Percentiles rank a stretch among this genome's conserved stretches.
Evolutionary conservation across 1,284 basidiomycete species (phyloP).

Genomic region (Takashimella tepidaria): DNA sequence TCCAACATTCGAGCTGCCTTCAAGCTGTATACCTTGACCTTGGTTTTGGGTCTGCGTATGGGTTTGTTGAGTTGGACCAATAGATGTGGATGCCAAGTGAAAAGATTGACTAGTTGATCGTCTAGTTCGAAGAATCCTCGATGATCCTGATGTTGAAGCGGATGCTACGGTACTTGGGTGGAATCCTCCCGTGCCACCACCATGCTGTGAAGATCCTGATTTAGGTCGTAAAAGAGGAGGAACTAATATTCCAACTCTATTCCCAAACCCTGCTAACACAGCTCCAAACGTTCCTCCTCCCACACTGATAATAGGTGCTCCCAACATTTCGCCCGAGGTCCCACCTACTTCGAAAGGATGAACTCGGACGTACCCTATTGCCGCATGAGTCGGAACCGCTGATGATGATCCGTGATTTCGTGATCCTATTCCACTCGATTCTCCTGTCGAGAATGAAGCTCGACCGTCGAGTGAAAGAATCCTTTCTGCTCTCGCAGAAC

Average conservation of each 20-base stretch:
- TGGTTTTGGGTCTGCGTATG: too few species aligned
- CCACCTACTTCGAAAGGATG: conserved; percentile 17
- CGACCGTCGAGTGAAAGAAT: conserved; percentile 35
- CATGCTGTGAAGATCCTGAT: background rate
- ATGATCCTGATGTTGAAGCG: background rate
- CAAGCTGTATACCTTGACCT: too few species aligned
- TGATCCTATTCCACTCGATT: background rate
- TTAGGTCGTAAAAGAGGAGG: background rate
- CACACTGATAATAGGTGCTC: background rate
- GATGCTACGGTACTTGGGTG: too few species aligned
- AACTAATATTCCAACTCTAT: conserved; percentile 34
- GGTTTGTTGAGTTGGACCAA: too few species aligned
- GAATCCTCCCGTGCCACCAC: background rate
- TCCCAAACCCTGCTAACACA: conserved; percentile 37
- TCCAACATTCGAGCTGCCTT: too few species aligned
- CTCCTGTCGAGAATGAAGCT: conserved; percentile 28
- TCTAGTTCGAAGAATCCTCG: background rate
- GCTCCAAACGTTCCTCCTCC: background rate
- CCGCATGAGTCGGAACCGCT: conserved; percentile 25
- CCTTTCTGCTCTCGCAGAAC: conserved; percentile 30
- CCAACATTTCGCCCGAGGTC: conserved; percentile 1
- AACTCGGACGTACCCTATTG: conserved; percentile 35
- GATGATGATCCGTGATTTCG: too few species aligned
- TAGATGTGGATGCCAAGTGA: background rate
- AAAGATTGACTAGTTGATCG: background rate